Evolutionary conservation across 208 protist genomes (phyloP).

Genomic region (Trypanosoma rangeli): DNA sequence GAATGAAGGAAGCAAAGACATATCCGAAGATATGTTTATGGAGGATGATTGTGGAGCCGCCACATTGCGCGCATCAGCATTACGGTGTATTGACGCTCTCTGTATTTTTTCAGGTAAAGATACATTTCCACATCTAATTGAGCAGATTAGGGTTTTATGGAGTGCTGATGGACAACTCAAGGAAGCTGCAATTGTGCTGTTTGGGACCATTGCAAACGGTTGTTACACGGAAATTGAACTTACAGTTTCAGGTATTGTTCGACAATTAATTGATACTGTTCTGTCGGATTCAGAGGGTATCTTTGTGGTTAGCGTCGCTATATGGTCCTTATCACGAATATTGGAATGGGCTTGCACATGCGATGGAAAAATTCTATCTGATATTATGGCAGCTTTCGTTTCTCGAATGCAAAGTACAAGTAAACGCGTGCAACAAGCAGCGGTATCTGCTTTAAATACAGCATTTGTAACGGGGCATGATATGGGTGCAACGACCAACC

Average conservation of each 20-base stretch:
- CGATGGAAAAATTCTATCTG: conserved; percentile 32
- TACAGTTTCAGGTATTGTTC: conserved; percentile 36
- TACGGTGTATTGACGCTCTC: conserved; percentile 73
- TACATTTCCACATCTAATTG: conserved; percentile 49
- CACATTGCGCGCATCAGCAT: conserved; percentile 67
- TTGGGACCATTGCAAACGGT: conserved; percentile 72
- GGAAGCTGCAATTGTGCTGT: conserved; percentile 75
- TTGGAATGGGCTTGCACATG: conserved; percentile 42
- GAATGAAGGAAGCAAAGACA: conserved; percentile 57
- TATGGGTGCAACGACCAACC: conserved; percentile 29
- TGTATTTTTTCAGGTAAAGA: conserved; percentile 50
- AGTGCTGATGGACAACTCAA: conserved; percentile 45
- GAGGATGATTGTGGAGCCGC: conserved; percentile 75
- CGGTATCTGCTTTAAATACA: conserved; percentile 59
- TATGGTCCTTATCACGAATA: conserved; percentile 78
- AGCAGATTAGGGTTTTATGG: conserved; percentile 59
- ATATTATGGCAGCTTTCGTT: conserved; percentile 45
- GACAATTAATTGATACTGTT: conserved; percentile 51
- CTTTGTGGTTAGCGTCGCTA: conserved; percentile 84
- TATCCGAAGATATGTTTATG: conserved; percentile 60
- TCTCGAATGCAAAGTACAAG: conserved; percentile 65
- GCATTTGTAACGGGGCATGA: conserved; percentile 41
- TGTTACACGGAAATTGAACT: conserved; percentile 54
- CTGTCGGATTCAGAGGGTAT: conserved; percentile 56
- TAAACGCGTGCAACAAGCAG: conserved; percentile 75